Evolutionary conservation across 2,329 filamentous ascomycete genomes (phyloP).

Genomic region (Claviceps pusilla): DNA sequence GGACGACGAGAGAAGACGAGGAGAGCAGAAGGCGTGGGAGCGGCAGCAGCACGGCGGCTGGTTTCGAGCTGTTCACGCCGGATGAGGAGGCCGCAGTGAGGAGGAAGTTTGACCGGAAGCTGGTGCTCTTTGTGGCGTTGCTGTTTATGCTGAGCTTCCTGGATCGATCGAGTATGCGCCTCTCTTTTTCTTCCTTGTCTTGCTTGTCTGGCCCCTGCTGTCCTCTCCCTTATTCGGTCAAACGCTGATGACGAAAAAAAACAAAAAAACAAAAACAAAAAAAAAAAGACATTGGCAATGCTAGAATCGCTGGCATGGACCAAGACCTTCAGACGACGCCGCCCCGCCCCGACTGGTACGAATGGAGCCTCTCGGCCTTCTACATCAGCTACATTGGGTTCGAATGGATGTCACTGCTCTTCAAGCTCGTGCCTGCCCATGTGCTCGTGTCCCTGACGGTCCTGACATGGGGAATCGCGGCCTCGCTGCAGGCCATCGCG

Average conservation of each 20-base stretch:
- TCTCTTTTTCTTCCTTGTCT: not conserved
- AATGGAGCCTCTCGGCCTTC: slow-evolving; percentile 46
- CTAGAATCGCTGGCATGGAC: slow-evolving; percentile 49
- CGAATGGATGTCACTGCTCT: slow-evolving; percentile 51
- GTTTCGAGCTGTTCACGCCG: slow-evolving; percentile 31
- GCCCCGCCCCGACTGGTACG: slow-evolving; percentile 34
- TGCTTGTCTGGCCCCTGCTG: not conserved
- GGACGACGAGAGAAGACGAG: slow-evolving; percentile 3
- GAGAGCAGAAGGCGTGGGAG: slow-evolving; percentile 6
- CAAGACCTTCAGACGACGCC: slow-evolving; percentile 39
- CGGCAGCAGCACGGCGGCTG: slow-evolving; percentile 19
- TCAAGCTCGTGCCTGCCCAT: slow-evolving; percentile 45
- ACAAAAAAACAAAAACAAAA: slow-evolving; percentile 25
- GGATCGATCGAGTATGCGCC: slow-evolving; percentile 62
- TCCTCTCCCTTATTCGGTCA: not conserved
- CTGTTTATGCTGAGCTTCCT: slow-evolving; percentile 77
- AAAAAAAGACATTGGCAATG: slow-evolving; percentile 43
- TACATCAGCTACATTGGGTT: slow-evolving; percentile 49
- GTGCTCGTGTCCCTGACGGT: slow-evolving; percentile 48
- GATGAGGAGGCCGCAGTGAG: slow-evolving; percentile 62
- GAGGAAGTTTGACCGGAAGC: slow-evolving; percentile 57
- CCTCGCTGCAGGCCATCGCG: slow-evolving; percentile 55
- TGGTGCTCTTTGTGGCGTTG: slow-evolving; percentile 68
- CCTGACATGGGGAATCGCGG: slow-evolving; percentile 62
- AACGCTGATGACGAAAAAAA: too few species aligned